These are phyloP conservation scores for Huiozyma sinensis DNA, from an alignment of 805 yeast species.

Conservation along the genomic window DNA sequence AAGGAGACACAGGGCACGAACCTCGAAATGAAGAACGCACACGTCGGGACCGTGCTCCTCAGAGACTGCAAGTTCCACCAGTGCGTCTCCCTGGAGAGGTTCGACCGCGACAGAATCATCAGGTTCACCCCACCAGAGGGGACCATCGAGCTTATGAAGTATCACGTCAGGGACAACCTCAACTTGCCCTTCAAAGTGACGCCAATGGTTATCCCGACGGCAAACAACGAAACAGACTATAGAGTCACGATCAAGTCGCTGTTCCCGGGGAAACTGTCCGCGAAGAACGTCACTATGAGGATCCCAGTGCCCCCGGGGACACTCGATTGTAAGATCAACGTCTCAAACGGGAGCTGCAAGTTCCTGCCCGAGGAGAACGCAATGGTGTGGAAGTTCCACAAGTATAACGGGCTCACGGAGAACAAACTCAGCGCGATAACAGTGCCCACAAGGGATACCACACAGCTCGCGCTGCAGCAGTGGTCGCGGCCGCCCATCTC, in stretches of 20 bases:
- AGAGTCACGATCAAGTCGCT: conserved; percentile 52
- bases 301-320: conserved; percentile 64
- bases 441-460: conserved; percentile 25
- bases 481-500: conserved; percentile 75
- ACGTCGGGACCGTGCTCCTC: background rate
- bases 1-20: background rate
- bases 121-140: conserved; percentile 84
- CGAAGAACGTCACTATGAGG: conserved; percentile 50
- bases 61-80: conserved; percentile 78
- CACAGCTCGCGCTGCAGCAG: conserved; percentile 17
- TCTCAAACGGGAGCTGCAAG: conserved; percentile 56
- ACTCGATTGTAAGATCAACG: conserved; percentile 35
- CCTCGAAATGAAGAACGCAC: background rate
- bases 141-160: conserved; percentile 70
- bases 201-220: conserved; percentile 40
- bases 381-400: conserved; percentile 60
- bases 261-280: conserved; percentile 46
- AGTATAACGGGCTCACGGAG: conserved; percentile 58
- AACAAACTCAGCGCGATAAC: conserved; percentile 49
- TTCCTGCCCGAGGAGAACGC: conserved; percentile 54
- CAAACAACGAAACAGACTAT: conserved; percentile 37
- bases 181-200: conserved; percentile 60
- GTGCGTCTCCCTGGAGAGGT: conserved; percentile 65
- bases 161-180: conserved; percentile 47
- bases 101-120: conserved; percentile 53